Conservation (phyloP, 345 rosid species). For the Isatis tinctoria region DNA sequence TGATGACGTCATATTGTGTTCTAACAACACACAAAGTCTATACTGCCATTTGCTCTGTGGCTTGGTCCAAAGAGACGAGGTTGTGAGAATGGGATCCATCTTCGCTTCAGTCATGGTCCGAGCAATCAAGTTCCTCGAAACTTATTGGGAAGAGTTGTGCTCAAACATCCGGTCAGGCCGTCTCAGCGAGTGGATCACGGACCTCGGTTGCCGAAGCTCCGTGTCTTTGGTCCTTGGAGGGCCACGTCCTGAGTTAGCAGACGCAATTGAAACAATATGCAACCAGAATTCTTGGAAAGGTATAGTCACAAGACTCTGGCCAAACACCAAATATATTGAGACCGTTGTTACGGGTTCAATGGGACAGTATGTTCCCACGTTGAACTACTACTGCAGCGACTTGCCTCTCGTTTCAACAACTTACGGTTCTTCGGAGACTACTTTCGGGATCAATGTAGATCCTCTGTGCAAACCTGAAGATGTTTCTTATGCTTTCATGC, state of each 20-base stretch:
- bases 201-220: conserved; percentile 45
- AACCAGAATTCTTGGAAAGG: conserved; percentile 70
- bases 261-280: conserved; percentile 47
- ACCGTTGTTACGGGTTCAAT: conserved; percentile 85
- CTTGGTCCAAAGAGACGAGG: conserved; percentile 64
- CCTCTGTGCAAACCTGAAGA: conserved; percentile 70
- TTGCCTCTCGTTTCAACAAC: conserved; percentile 78
- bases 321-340: conserved; percentile 70
- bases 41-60: conserved; percentile 87
- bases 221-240: conserved; percentile 42
- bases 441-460: conserved; percentile 70
- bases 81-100: conserved; percentile 74
- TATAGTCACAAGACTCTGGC: conserved; percentile 77
- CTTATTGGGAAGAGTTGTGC: conserved; percentile 66
- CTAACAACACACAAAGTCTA: conserved; percentile 79
- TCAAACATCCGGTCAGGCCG: conserved; percentile 61
- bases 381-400: conserved; percentile 71
- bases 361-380: conserved; percentile 79
- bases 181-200: conserved; percentile 74
- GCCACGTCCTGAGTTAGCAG: conserved; percentile 51
- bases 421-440: conserved; percentile 91
- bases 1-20: conserved; percentile 73
- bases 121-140: conserved; percentile 72
- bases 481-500: conserved; percentile 78
- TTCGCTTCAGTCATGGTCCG: conserved; percentile 83